Base-by-base conservation (phyloP, 2,329 filamentous ascomycete genomes). In the Epichloe brachyelytri region DNA sequence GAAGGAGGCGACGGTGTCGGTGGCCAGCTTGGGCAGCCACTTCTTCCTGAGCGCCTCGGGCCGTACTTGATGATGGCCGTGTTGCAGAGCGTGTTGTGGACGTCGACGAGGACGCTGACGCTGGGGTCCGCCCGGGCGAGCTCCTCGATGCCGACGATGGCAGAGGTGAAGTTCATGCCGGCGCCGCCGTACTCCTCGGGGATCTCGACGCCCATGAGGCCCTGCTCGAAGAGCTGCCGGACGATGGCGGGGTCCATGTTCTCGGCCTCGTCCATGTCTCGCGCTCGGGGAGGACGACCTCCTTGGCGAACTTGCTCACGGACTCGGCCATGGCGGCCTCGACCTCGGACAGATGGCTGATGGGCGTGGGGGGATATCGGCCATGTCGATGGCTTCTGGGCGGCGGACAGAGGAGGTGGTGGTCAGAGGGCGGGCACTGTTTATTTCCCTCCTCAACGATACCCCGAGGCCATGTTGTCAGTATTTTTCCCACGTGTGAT, bases 61-160 rank as follows among this genome's bases (percentile, higher is more conserved):
- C 83, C 93, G 68, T 85, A 94, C 66, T 89, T 94, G 62, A 96
- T 65, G 51, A 98, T 77, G 14, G 89, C 86, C 3, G 91, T 97
- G 73, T 96, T 96, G 68, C 95, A 91, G 48, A 98, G 77, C 1
- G 93, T 98, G 71, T 98, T 98, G 76, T 98, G 93, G 20, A 98
- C 93, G 68, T 98, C 93, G 52, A 90, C 88, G 74, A 98, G 71
- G 56, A 98, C 93, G 63, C 87, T 91, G 56, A 98, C 93, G 58
- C 87, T 94, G 40, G 93, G 93, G 64, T 98, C 93, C 17, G 95
- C 86, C 52, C 89, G 80, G 1, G 93, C 93, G 54, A 98, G 76
- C 76, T 98, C 93, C 72, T 98, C 93, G 61, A 98, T 98, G 30
- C 88, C 91, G 43, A 98, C 84, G 64, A 98, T 95, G 54, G 90